These are phyloP conservation scores for Rheum nobile DNA, from an alignment of 148 eudicot genomes.

Conservation along the genomic window DNA sequence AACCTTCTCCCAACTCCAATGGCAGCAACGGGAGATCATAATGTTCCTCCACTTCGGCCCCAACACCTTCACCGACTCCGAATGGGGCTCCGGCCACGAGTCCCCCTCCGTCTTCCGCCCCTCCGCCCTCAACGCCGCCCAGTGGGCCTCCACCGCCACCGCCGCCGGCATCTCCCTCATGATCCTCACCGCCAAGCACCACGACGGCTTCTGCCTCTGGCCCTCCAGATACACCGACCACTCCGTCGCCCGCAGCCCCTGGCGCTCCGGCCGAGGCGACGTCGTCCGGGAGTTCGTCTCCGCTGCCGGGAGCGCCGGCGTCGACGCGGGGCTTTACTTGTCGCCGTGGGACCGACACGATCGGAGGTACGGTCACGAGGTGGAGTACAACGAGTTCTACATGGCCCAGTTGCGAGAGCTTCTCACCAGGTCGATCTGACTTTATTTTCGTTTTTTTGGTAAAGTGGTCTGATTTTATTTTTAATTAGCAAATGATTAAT, in stretches of 20 bases:
- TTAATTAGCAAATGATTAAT: too few relatives aligned
- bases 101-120: slow-evolving; percentile 64
- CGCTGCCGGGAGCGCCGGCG: slow-evolving; percentile 44
- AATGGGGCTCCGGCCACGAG: slow-evolving; percentile 76
- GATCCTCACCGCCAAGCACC: slow-evolving; percentile 86
- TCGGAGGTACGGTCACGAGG: slow-evolving; percentile 50
- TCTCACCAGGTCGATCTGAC: slow-evolving; percentile 25
- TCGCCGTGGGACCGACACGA: slow-evolving; percentile 98
- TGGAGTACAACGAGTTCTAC: slow-evolving; percentile 72
- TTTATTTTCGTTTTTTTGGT: too few relatives aligned
- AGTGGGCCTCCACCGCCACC: slow-evolving; percentile 58
- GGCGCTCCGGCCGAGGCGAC: slow-evolving; percentile 70
- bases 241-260: slow-evolving; percentile 50
- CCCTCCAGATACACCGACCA: slow-evolving; percentile 79
- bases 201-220: slow-evolving; percentile 94
- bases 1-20: slow-evolving; percentile 60
- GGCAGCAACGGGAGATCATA: slow-evolving; percentile 84
- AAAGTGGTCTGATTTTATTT: too few relatives aligned
- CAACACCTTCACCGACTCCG: slow-evolving; percentile 76
- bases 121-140: slow-evolving; percentile 39
- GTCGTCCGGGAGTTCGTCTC: slow-evolving; percentile 47
- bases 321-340: slow-evolving; percentile 68
- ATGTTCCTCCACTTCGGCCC: slow-evolving; percentile 91
- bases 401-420: slow-evolving; percentile 87
- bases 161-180: slow-evolving; percentile 56